These are phyloP conservation scores for Cryphonectria naterciae DNA, from an alignment of 2,329 filamentous ascomycete species.

Conservation along the genomic window DNA sequence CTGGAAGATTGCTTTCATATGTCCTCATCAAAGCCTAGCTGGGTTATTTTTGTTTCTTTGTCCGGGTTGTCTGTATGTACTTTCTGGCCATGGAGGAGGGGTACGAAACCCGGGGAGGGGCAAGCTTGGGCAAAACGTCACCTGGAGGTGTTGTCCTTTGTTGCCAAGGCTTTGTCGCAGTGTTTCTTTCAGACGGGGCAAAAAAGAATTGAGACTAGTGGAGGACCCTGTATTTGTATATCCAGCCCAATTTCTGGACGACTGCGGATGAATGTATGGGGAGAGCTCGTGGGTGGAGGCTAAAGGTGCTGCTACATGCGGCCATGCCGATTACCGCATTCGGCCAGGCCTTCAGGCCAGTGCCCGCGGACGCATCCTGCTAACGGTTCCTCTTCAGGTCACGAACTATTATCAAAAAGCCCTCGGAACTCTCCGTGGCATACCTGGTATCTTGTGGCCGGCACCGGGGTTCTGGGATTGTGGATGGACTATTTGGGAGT, in stretches of 20 bases:
- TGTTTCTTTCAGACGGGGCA: conserved; percentile 17
- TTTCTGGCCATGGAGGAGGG: conserved; percentile 27
- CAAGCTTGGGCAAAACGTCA: conserved; percentile 21
- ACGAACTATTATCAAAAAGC: conserved; percentile 16
- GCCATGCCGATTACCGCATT: conserved; percentile 30
- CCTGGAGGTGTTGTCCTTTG: conserved; percentile 25
- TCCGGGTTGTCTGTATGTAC: conserved; percentile 22
- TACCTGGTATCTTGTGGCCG: conserved; percentile 22
- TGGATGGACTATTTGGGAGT: not conserved
- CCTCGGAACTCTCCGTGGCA: conserved; percentile 21
- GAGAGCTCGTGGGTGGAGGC: conserved; percentile 20
- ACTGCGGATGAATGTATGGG: conserved; percentile 14
- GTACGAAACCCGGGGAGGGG: conserved; percentile 22
- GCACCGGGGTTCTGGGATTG: conserved; percentile 15
- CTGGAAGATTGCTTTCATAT: conserved; percentile 23
- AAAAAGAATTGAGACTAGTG: conserved; percentile 13
- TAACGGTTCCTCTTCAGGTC: conserved; percentile 19
- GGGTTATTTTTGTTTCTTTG: conserved; percentile 32
- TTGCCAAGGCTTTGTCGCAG: conserved; percentile 23
- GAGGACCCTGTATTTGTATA: conserved; percentile 31
- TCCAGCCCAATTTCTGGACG: conserved; percentile 19
- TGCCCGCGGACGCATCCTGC: conserved; percentile 24
- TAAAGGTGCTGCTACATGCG: conserved; percentile 27
- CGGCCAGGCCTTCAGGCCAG: conserved; percentile 23
- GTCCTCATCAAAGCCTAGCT: conserved; percentile 25